Base-by-base conservation (phyloP, 2,329 filamentous ascomycete species). In the Aspergillus transmontanensis region DNA sequence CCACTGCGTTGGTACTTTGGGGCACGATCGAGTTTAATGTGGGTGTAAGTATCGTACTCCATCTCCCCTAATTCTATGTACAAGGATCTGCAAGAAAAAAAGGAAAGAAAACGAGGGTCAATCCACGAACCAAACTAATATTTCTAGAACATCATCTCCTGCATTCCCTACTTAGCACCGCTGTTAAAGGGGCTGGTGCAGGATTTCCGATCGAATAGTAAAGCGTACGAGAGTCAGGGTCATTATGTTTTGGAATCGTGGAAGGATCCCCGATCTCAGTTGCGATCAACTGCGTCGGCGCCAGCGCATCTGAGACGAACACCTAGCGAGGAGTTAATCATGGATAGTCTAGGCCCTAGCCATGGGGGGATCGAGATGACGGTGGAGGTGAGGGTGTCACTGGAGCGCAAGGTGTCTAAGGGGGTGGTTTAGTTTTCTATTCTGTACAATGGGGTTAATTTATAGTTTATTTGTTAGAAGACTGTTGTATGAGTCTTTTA, bases 1-100 rank as follows among this genome's bases (percentile, higher is more conserved):
- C 84, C 0, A 86, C 85, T 6, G 83, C 85, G 80, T 75, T 86
- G 16, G 78, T 86, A 0, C 73, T 86, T 0, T 86, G 84, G 85
- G 85, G 84, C 3, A 83, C 81, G 1, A 83, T 86, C 60, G 84
- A 86, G 69, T 84, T 86, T 71, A 86, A 86, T 64, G 80, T 86
- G 34, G 84, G 84, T 16, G 84, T 86, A 78, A 70, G 46, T 50
- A n/a, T 0, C 1, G 26, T 7, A 28, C 30, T 11, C 32, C 11
- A 5, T 34, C 11, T 34, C 2, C 11, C 9, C 12, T 30, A 30
- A 5, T 30, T 19, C 10, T 19, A 26, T 7, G 46, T 19, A 23
- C 41, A 23, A 21, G n/a, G 10, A 45, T 12, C 41, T 12, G 9
- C 41, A 23, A 26, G 1, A 23, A 23, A 23, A 23, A 28, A 28